Percentiles rank a stretch among this genome's conserved stretches.
Conservation (phyloP, 164 flowering plant species). For the Kingdonia uniflora region DNA sequence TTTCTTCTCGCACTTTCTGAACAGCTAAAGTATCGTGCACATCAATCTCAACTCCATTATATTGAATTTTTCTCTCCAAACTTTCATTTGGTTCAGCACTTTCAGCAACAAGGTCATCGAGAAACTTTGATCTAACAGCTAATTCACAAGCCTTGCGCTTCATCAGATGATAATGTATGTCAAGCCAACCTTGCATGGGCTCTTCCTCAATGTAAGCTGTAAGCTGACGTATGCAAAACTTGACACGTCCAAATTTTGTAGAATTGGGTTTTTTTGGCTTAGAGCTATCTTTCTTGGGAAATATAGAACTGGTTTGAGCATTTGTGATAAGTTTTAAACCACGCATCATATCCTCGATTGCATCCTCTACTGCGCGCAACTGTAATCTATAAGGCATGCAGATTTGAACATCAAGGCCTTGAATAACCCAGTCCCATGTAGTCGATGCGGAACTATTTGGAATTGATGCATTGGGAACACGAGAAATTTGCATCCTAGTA, state of each 20-base stretch:
- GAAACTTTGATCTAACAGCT: slow-evolving; percentile 80
- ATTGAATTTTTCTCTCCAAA: slow-evolving; percentile 27
- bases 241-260: slow-evolving; percentile 58
- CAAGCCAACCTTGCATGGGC: slow-evolving; percentile 99
- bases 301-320: slow-evolving; percentile 50
- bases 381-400: slow-evolving; percentile 91
- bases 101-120: slow-evolving; percentile 53
- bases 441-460: slow-evolving; percentile 23
- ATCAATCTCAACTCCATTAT: slow-evolving; percentile 64
- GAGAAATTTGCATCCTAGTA: slow-evolving; percentile 94
- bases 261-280: slow-evolving; percentile 54
- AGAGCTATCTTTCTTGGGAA: slow-evolving; percentile 61
- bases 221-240: slow-evolving; percentile 68
- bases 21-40: slow-evolving; percentile 49
- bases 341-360: slow-evolving; percentile 92
- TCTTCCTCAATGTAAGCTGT: slow-evolving; percentile 95
- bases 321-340: slow-evolving; percentile 68
- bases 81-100: slow-evolving; percentile 42
- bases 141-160: slow-evolving; percentile 81
- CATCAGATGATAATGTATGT: slow-evolving; percentile 81
- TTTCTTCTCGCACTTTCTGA: slow-evolving; percentile 53
- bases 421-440: slow-evolving; percentile 96
- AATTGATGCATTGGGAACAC: slow-evolving; percentile 54
- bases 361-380: slow-evolving; percentile 96
- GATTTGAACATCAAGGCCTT: slow-evolving; percentile 90